phyloP scores from a whole-genome alignment of 164 flowering plant species.

The Akebia trifoliata region DNA sequence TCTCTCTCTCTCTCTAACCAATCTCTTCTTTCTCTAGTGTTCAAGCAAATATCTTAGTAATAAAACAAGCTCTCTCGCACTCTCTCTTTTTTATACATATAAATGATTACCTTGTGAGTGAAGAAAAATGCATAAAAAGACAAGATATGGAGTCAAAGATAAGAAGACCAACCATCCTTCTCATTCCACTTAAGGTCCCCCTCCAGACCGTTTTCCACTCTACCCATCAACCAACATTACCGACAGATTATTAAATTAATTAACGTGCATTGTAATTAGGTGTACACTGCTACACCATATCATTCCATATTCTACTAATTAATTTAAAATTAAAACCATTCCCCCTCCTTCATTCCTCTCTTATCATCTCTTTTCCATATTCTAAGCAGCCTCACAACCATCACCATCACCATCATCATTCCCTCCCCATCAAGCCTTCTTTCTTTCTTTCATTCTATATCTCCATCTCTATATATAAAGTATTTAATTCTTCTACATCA shows the following conservation, averaged over 20 bases:
- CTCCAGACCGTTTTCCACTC: slow-evolving; percentile 76
- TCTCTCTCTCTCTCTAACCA: no score
- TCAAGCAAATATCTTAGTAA: slow-evolving; percentile 33
- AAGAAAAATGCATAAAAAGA: slow-evolving; percentile 48
- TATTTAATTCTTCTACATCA: slow-evolving; percentile 8
- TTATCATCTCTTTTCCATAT: slow-evolving; percentile 23
- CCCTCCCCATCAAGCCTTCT: slow-evolving; percentile 45
- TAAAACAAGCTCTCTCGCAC: slow-evolving; percentile 11
- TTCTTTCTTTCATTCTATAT: background rate
- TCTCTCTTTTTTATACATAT: slow-evolving; percentile 9
- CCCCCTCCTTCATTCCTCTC: slow-evolving; percentile 21
- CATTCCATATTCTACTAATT: no score
- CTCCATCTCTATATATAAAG: slow-evolving; percentile 11
- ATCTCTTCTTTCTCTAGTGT: slow-evolving; percentile 14
- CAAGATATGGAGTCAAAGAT: slow-evolving; percentile 50
- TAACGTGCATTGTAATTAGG: no score
- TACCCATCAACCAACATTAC: slow-evolving; percentile 63
- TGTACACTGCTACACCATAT: no score
- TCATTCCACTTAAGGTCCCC: slow-evolving; percentile 42
- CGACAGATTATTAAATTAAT: no score
- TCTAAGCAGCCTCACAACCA: slow-evolving; percentile 60
- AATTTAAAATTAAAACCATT: background rate
- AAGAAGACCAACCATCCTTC: slow-evolving; percentile 44
- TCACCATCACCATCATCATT: slow-evolving; percentile 47
- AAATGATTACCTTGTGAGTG: slow-evolving; percentile 57